These are phyloP conservation scores for Tetracladium maxilliforme DNA, from an alignment of 2,329 filamentous ascomycete species.

Conservation along the genomic window DNA sequence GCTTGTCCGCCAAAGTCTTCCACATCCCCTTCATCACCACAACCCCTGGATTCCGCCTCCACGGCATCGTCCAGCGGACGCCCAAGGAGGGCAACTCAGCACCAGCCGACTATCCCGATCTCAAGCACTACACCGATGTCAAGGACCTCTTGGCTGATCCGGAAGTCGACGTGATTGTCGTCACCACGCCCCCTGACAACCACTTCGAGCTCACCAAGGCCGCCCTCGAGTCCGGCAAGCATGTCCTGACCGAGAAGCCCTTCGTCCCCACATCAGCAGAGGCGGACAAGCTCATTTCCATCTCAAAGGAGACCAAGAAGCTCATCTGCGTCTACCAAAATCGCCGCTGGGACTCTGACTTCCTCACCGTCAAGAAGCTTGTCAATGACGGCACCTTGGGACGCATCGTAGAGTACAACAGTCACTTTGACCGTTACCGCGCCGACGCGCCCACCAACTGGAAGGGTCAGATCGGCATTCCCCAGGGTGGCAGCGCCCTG, in stretches of 20 bases:
- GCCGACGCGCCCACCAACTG: conserved; percentile 43
- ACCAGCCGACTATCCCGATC: conserved; percentile 47
- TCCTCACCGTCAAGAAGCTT: conserved; percentile 52
- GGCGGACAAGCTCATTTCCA: conserved; percentile 41
- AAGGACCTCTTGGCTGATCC: conserved; percentile 51
- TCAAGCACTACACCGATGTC: conserved; percentile 48
- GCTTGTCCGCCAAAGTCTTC: conserved; percentile 61
- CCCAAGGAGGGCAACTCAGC: conserved; percentile 52
- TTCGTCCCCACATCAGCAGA: conserved; percentile 61
- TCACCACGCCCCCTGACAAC: conserved; percentile 57
- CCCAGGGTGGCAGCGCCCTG: conserved; percentile 49
- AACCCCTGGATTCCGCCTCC: conserved; percentile 49
- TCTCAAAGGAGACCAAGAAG: conserved; percentile 20
- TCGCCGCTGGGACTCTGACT: conserved; percentile 63
- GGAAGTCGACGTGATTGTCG: conserved; percentile 51
- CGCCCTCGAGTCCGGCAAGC: conserved; percentile 56
- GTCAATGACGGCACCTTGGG: conserved; percentile 45
- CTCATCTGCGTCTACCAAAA: conserved; percentile 29
- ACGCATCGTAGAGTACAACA: conserved; percentile 63
- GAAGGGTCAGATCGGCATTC: conserved; percentile 47
- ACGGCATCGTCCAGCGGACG: conserved; percentile 62
- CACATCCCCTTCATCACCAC: conserved; percentile 66
- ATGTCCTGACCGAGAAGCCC: conserved; percentile 72
- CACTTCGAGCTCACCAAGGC: conserved; percentile 52
- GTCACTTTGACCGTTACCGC: conserved; percentile 66